A percentile compares a stretch with the other conserved stretches of the same genome.
These are phyloP conservation scores for Aspergillus indologenus DNA, from an alignment of 495 filamentous ascomycete species.

Conservation along the genomic window DNA sequence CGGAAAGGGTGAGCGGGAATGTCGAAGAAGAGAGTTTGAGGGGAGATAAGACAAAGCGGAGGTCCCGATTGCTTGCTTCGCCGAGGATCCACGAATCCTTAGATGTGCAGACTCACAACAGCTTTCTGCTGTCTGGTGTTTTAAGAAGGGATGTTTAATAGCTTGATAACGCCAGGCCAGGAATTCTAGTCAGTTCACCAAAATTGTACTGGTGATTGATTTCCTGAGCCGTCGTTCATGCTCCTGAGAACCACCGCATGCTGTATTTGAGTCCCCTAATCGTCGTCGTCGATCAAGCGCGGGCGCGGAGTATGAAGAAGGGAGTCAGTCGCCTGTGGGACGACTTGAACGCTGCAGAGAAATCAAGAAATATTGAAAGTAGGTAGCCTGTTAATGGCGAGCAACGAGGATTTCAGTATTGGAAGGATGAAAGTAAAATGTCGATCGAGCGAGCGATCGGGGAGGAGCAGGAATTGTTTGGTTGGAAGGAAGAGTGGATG, in stretches of 20 bases:
- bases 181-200: background rate
- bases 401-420: no score
- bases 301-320: background rate
- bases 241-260: slow-evolving; percentile 12
- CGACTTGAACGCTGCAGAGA: no score
- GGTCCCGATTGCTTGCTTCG: slow-evolving; percentile 10
- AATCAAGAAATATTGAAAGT: no score
- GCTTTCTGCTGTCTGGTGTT: background rate
- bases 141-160: background rate
- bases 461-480: background rate
- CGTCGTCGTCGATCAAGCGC: background rate
- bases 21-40: slow-evolving; percentile 4
- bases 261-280: background rate
- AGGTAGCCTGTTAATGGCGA: background rate
- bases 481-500: background rate
- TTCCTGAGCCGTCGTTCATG: slow-evolving; percentile 11
- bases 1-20: background rate
- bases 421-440: background rate
- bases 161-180: background rate
- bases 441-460: background rate
- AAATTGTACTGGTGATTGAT: background rate
- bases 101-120: background rate
- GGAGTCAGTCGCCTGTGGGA: background rate
- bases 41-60: slow-evolving; percentile 1
- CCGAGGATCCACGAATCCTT: background rate